phyloP scores from a whole-genome alignment of 2,329 filamentous ascomycete species.

The Intubia oerlemansii region DNA sequence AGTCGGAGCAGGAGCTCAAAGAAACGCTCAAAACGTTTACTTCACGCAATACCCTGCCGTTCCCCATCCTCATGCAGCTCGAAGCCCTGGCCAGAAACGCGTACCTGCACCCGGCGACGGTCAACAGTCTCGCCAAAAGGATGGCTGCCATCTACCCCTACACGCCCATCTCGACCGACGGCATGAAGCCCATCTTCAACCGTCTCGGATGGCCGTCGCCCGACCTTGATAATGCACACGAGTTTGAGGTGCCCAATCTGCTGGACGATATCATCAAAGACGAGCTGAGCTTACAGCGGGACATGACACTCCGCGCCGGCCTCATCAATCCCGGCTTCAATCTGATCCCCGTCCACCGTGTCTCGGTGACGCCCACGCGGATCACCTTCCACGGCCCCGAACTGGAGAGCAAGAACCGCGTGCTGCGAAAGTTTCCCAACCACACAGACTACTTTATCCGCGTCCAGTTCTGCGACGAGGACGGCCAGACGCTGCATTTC shows the following conservation, averaged over 20 bases:
- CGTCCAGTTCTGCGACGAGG: slow-evolving; percentile 55
- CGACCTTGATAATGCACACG: slow-evolving; percentile 18
- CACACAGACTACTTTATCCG: slow-evolving; percentile 44
- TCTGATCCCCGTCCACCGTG: slow-evolving; percentile 30
- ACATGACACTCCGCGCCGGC: slow-evolving; percentile 4
- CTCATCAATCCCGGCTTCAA: slow-evolving; percentile 14
- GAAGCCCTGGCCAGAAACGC: slow-evolving; percentile 41
- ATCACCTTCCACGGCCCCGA: slow-evolving; percentile 38
- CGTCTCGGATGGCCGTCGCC: slow-evolving; percentile 33
- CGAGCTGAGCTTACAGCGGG: slow-evolving; percentile 15
- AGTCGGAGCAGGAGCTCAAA: slow-evolving; percentile 8
- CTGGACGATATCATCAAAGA: slow-evolving; percentile 16
- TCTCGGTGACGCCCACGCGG: slow-evolving; percentile 36
- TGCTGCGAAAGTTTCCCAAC: slow-evolving; percentile 42
- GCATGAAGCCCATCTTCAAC: slow-evolving; percentile 29
- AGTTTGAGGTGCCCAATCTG: slow-evolving; percentile 20
- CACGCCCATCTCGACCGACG: slow-evolving; percentile 25
- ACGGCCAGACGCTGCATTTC: slow-evolving; percentile 40
- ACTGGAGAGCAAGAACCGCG: slow-evolving; percentile 45
- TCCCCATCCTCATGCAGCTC: slow-evolving; percentile 37
- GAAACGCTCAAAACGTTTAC: slow-evolving; percentile 9
- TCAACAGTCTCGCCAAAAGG: slow-evolving; percentile 21
- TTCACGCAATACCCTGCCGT: slow-evolving; percentile 20
- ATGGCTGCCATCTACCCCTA: slow-evolving; percentile 15
- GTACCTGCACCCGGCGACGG: slow-evolving; percentile 33